Evolutionary conservation across 805 yeast species (phyloP).

Genomic region (Wickerhamomyces pijperi): DNA sequence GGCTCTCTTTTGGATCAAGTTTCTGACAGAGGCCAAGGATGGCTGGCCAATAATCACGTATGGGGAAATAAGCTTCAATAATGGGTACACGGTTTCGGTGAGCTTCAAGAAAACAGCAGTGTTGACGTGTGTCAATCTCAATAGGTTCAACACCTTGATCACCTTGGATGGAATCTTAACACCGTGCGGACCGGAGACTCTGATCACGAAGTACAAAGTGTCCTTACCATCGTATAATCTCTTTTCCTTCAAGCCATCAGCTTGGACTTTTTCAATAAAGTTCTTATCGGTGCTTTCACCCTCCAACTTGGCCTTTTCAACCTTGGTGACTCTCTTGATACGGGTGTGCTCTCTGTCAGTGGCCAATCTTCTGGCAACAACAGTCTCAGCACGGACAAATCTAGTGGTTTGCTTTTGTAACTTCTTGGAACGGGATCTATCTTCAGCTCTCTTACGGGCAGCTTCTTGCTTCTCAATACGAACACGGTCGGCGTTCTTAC

Average conservation of each 20-base stretch:
- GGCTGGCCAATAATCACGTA: constrained; percentile 68
- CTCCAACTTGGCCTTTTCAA: constrained; percentile 29
- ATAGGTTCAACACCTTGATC: constrained; percentile 41
- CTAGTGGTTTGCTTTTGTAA: constrained; percentile 27
- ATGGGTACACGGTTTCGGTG: constrained; percentile 46
- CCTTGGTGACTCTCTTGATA: constrained; percentile 48
- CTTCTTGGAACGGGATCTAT: constrained; percentile 31
- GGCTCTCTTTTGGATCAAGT: constrained; percentile 69
- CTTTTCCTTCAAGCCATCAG: constrained; percentile 23
- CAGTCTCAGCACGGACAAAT: constrained; percentile 65
- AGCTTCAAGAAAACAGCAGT: constrained; percentile 65
- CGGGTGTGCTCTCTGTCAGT: constrained; percentile 59
- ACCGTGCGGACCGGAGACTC: constrained; percentile 56
- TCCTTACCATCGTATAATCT: constrained; percentile 30
- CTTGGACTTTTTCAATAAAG: constrained; percentile 22
- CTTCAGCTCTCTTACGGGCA: constrained; percentile 39
- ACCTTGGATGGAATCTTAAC: constrained; percentile 59
- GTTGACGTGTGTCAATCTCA: constrained; percentile 49
- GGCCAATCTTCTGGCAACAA: constrained; percentile 56
- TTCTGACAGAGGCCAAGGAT: constrained; percentile 60
- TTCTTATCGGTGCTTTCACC: constrained; percentile 12
- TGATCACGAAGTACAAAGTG: constrained; percentile 51
- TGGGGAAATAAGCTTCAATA: constrained; percentile 59
- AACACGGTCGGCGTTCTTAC: constrained; percentile 67
- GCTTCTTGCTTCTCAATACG: constrained; percentile 65